Percentiles rank a stretch among this genome's conserved stretches.
Conservation (phyloP, 2,329 filamentous ascomycete genomes). For the Botrytis tulipae region DNA sequence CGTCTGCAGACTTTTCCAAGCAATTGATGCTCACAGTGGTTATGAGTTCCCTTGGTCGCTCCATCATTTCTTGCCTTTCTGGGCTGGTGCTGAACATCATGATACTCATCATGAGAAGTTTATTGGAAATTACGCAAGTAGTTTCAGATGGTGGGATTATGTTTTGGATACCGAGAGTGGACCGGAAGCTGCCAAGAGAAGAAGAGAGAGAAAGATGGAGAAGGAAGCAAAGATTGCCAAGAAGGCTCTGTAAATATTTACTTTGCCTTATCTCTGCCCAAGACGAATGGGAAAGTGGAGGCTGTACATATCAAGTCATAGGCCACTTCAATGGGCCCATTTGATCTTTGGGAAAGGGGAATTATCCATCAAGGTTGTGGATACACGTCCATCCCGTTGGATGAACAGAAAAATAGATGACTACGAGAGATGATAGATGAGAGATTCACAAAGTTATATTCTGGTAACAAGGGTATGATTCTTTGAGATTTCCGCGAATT, state of each 20-base stretch:
- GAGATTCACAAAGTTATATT: constrained; percentile 1
- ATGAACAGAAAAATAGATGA: not conserved
- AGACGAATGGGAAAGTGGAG: not conserved
- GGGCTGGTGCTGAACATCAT: constrained; percentile 96
- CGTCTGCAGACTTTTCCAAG: constrained; percentile 87
- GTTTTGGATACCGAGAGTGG: constrained; percentile 90
- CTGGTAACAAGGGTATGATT: constrained; percentile 3
- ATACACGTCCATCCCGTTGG: not conserved
- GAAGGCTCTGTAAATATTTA: constrained; percentile 36
- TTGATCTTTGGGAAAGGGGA: not conserved
- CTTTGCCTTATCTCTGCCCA: not conserved
- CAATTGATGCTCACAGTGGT: constrained; percentile 94
- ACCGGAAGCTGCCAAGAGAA: constrained; percentile 78
- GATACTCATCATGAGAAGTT: constrained; percentile 98
- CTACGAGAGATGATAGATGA: constrained; percentile 10
- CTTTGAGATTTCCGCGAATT: not conserved
- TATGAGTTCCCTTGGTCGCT: constrained; percentile 99
- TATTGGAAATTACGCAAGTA: constrained; percentile 96
- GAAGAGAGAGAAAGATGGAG: constrained; percentile 71
- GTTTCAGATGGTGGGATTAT: constrained; percentile 99
- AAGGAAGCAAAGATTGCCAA: constrained; percentile 66
- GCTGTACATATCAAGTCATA: constrained; percentile 1
- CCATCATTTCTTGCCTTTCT: constrained; percentile 94
- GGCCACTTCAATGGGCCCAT: not conserved
- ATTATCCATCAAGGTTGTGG: not conserved